These are phyloP conservation scores for Aspergillus calidoustus DNA, from an alignment of 2,329 filamentous ascomycete genomes.

Conservation along the genomic window DNA sequence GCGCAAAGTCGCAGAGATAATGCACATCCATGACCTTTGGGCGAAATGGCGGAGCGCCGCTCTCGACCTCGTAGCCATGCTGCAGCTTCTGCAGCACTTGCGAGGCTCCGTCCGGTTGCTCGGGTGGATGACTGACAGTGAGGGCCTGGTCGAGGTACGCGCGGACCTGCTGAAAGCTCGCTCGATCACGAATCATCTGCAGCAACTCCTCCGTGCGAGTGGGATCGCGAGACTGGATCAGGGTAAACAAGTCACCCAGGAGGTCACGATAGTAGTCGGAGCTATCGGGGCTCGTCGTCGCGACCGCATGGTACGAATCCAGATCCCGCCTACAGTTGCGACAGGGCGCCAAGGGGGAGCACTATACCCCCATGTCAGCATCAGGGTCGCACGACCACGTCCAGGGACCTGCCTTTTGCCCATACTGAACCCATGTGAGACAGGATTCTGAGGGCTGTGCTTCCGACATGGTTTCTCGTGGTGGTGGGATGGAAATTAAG, in stretches of 20 bases:
- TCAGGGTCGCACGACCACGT: background rate
- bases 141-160: conserved; percentile 28
- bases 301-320: background rate
- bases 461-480: background rate
- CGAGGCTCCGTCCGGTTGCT: conserved; percentile 5
- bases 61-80: conserved; percentile 26
- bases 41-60: conserved; percentile 25
- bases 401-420: background rate
- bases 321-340: background rate
- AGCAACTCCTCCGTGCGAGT: conserved; percentile 27
- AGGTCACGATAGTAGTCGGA: conserved; percentile 32
- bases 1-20: conserved; percentile 31
- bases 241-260: conserved; percentile 32
- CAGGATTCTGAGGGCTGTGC: background rate
- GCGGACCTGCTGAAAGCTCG: conserved; percentile 31
- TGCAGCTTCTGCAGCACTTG: conserved; percentile 22
- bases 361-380: background rate
- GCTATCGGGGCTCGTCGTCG: background rate
- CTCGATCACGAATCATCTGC: conserved; percentile 33
- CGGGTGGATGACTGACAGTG: conserved; percentile 9
- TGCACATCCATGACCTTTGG: conserved; percentile 34
- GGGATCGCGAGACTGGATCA: conserved; percentile 30
- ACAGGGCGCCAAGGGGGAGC: background rate
- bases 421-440: background rate
- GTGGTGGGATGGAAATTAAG: background rate